A percentile compares a stretch with the other conserved stretches of the same genome.
phyloP scores from a whole-genome alignment of 768 basidiomycete species.

The Mycena amicta region DNA sequence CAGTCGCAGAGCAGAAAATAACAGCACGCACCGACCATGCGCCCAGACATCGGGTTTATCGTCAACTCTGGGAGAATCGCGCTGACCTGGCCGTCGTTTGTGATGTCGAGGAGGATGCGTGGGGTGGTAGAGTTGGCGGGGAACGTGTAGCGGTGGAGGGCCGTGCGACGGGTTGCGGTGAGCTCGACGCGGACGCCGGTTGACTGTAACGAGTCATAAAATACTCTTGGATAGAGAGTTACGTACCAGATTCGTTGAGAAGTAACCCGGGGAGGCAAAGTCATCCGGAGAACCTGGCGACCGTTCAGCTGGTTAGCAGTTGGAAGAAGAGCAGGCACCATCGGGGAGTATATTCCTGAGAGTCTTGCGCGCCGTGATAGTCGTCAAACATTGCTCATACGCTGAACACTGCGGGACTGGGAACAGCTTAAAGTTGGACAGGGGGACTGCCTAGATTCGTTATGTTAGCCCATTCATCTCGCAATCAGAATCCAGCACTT shows the following conservation, averaged over 20 bases:
- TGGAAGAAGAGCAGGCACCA: constrained; percentile 36
- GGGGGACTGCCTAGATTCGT: constrained; percentile 44
- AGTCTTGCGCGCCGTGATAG: constrained; percentile 47
- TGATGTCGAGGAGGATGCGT: constrained; percentile 60
- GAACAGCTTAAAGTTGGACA: constrained; percentile 67
- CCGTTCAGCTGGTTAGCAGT: not conserved
- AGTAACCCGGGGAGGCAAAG: constrained; percentile 66
- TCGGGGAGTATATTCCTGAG: constrained; percentile 49
- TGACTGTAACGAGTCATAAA: constrained; percentile 35
- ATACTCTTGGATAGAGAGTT: not conserved
- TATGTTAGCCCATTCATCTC: not conserved
- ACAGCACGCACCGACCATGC: constrained; percentile 43
- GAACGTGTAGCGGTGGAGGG: constrained; percentile 62
- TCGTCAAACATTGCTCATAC: constrained; percentile 56
- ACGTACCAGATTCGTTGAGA: constrained; percentile 59
- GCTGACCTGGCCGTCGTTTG: constrained; percentile 61
- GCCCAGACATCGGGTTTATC: constrained; percentile 50
- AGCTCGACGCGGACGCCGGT: constrained; percentile 60
- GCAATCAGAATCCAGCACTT: too few species aligned
- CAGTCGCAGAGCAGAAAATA: not conserved
- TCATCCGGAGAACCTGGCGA: constrained; percentile 57
- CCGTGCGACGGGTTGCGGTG: constrained; percentile 60
- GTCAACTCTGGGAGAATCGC: constrained; percentile 50
- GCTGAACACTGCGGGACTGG: constrained; percentile 52
- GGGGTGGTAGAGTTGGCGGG: constrained; percentile 49